These are phyloP conservation scores for Trichoderma sp. DNA, from an alignment of 2,329 filamentous ascomycete species.

Conservation along the genomic window DNA sequence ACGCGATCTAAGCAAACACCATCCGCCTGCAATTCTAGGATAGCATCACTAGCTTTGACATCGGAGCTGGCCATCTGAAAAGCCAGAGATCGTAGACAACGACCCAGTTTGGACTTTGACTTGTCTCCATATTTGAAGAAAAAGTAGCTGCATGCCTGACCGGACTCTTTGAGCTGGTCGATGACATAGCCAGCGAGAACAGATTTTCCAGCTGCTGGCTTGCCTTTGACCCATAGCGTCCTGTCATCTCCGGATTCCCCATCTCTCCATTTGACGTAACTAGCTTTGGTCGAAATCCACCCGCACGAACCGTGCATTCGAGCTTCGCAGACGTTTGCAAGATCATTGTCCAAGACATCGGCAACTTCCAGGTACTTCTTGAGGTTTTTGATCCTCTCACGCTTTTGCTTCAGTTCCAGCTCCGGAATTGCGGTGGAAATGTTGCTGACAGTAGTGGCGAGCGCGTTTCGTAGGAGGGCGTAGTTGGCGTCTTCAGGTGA, in stretches of 20 bases:
- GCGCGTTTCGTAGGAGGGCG: background rate
- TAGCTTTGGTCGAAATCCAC: background rate
- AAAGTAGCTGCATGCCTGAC: background rate
- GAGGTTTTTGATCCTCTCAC: background rate
- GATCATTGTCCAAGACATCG: background rate
- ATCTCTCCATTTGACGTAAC: slow-evolving; percentile 2
- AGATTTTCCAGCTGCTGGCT: background rate
- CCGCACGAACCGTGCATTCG: background rate
- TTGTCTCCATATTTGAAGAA: slow-evolving; percentile 1
- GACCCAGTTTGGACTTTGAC: background rate
- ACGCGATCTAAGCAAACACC: background rate
- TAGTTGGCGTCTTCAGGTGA: slow-evolving; percentile 4
- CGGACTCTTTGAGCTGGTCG: background rate
- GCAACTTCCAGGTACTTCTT: background rate
- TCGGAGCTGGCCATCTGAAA: slow-evolving; percentile 7
- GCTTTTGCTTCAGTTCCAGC: background rate
- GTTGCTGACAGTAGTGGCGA: background rate
- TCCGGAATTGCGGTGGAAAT: background rate
- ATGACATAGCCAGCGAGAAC: slow-evolving; percentile 6
- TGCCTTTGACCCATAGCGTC: background rate
- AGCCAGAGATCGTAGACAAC: background rate
- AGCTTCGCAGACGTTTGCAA: slow-evolving; percentile 5
- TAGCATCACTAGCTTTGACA: background rate
- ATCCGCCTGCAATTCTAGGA: background rate
- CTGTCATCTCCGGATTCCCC: background rate